Conservation (phyloP, 306 rosid species). For the Ormosia semicastrata region DNA sequence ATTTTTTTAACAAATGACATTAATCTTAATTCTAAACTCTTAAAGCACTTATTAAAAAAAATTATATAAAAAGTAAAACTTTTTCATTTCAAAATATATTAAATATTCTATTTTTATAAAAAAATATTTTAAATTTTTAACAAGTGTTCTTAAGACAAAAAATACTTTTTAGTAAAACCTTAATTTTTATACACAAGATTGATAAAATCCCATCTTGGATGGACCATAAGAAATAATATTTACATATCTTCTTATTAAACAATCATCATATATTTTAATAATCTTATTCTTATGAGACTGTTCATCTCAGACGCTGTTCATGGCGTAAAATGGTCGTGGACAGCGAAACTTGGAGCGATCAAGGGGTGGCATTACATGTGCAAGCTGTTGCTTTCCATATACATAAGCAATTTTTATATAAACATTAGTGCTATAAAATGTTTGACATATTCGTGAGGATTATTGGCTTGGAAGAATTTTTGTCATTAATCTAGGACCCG, state of each 20-base stretch:
- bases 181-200: neutral
- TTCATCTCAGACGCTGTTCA: slow-evolving; percentile 3
- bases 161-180: too few species aligned
- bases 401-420: neutral
- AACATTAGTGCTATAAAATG: neutral
- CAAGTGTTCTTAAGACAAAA: too few species aligned
- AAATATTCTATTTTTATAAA: too few species aligned
- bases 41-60: too few species aligned
- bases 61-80: too few species aligned
- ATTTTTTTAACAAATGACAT: too few species aligned
- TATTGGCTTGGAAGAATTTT: slow-evolving; percentile 9
- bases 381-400: slow-evolving; percentile 6
- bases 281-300: neutral
- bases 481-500: slow-evolving; percentile 16
- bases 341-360: neutral
- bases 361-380: slow-evolving; percentile 18
- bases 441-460: neutral
- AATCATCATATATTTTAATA: neutral
- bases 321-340: slow-evolving; percentile 7
- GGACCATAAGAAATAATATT: neutral
- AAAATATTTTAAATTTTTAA: too few species aligned
- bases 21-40: too few species aligned
- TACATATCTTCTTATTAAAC: neutral
- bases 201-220: neutral
- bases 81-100: too few species aligned